Percentiles rank a stretch among this genome's conserved stretches.
These are phyloP conservation scores for Phytophthora pisi DNA, from an alignment of 352 stramenopile species.

Conservation along the genomic window DNA sequence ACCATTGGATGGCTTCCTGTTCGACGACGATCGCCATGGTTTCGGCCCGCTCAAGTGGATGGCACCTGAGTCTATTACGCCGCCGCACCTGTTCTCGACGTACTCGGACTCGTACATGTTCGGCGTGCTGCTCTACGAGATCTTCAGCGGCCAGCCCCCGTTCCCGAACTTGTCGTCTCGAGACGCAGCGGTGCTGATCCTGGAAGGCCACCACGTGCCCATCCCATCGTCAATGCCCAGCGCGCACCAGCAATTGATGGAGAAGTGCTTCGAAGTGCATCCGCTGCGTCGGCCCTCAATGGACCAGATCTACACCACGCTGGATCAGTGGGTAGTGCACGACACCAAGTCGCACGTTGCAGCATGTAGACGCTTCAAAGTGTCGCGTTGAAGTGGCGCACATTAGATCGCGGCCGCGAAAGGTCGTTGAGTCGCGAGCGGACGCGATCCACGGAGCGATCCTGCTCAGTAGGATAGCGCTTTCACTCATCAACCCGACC, in stretches of 20 bases:
- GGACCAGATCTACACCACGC: conserved; percentile 67
- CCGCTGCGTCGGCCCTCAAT: conserved; percentile 63
- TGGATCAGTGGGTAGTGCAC: conserved; percentile 62
- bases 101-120: conserved; percentile 84
- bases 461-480: conserved; percentile 8
- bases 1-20: conserved; percentile 32
- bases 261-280: conserved; percentile 63
- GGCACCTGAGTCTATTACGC: conserved; percentile 67
- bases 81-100: conserved; percentile 72
- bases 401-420: conserved; percentile 30
- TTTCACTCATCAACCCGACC: conserved; percentile 13
- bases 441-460: conserved; percentile 16
- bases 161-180: conserved; percentile 60
- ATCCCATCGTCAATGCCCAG: conserved; percentile 49
- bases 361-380: neutral
- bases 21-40: conserved; percentile 61
- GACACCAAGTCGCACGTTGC: conserved; percentile 46
- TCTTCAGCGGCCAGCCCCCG: conserved; percentile 64
- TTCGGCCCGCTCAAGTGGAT: conserved; percentile 82
- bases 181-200: conserved; percentile 63
- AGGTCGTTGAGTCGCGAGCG: conserved; percentile 10
- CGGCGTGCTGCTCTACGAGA: conserved; percentile 75
- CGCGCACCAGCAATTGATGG: conserved; percentile 60
- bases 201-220: conserved; percentile 69
- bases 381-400: conserved; percentile 10